Evolutionary conservation across 148 eudicot genomes (phyloP).

Genomic region (Chenopodium quinoa): DNA sequence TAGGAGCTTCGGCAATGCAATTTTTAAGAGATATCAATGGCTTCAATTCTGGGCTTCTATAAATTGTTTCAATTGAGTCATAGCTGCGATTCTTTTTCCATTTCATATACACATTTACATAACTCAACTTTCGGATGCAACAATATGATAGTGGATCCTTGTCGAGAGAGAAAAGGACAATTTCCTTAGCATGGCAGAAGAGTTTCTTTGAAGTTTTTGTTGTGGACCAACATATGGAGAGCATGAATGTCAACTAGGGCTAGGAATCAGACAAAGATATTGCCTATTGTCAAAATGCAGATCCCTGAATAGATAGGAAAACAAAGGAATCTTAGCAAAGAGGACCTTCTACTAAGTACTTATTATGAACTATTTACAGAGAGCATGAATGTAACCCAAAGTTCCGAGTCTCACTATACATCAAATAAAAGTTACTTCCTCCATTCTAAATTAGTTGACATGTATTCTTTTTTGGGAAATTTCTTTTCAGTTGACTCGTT

Average conservation of each 20-base stretch:
- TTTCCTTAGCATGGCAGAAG: constrained; percentile 4
- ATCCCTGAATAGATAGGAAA: neutral
- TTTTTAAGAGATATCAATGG: constrained; percentile 64
- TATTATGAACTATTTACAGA: neutral
- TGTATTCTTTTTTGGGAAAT: no score
- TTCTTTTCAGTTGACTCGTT: no score
- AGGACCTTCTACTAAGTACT: no score
- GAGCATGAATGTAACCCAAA: neutral
- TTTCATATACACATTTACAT: constrained; percentile 81
- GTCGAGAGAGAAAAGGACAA: constrained; percentile 3
- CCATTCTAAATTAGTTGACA: no score
- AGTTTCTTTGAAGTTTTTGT: constrained; percentile 9
- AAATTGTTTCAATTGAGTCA: constrained; percentile 66
- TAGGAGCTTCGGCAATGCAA: constrained; percentile 42
- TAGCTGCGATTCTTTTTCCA: constrained; percentile 65
- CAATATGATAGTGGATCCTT: constrained; percentile 23
- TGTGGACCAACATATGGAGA: constrained; percentile 9
- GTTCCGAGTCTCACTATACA: neutral
- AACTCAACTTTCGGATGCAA: constrained; percentile 42
- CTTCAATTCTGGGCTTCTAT: constrained; percentile 48
- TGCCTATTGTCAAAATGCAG: neutral
- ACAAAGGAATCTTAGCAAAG: no score
- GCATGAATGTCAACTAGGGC: constrained; percentile 13
- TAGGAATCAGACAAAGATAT: neutral
- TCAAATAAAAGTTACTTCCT: neutral